Evolutionary conservation across 208 protist genomes (phyloP).

Genomic region (Hexamita inflata): DNA sequence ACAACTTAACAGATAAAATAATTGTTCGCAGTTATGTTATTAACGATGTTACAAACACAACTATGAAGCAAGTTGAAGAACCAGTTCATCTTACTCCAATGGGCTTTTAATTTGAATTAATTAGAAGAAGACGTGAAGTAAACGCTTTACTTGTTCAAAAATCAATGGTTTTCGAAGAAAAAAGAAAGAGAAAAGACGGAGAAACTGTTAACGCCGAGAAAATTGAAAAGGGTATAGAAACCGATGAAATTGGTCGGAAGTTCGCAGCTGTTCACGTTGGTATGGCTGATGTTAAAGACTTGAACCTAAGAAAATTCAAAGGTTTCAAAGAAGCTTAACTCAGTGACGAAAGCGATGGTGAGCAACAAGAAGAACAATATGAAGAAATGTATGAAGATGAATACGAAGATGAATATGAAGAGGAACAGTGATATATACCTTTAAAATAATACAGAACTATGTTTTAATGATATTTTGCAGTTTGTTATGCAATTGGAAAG

Average conservation of each 20-base stretch:
- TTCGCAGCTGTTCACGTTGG: background rate
- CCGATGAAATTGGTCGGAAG: background rate
- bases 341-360: background rate
- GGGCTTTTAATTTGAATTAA: background rate
- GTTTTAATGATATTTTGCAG: too few relatives aligned
- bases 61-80: background rate
- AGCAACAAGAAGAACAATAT: background rate
- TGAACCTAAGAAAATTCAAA: background rate
- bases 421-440: too few relatives aligned
- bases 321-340: background rate
- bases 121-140: background rate
- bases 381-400: background rate
- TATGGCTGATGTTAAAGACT: background rate
- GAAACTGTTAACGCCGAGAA: too few relatives aligned
- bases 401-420: background rate
- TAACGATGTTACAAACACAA: background rate
- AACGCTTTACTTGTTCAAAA: background rate
- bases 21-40: background rate
- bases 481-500: too few relatives aligned
- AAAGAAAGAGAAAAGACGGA: background rate
- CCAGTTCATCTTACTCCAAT: background rate
- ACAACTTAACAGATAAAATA: background rate
- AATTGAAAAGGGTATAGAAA: background rate
- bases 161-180: background rate
- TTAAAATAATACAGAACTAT: too few relatives aligned